Evolutionary conservation across 2,329 filamentous ascomycete genomes (phyloP).

Genomic region (Epichloe coenophiala): DNA sequence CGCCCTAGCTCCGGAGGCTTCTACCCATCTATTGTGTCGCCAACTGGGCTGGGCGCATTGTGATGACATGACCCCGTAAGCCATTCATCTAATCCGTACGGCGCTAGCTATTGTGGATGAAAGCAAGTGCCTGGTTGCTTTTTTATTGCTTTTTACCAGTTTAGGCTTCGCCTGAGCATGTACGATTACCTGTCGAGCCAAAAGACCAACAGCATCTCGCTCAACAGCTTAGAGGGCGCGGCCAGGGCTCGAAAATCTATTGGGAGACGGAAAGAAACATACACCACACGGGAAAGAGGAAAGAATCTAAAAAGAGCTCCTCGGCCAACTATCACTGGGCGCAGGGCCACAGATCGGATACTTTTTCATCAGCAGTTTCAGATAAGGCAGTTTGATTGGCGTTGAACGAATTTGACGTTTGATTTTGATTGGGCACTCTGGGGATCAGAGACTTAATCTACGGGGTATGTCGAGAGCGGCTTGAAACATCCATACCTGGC

Average conservation of each 20-base stretch:
- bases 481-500: constrained; percentile 1
- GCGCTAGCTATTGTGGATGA: background rate
- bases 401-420: background rate
- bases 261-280: background rate
- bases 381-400: background rate
- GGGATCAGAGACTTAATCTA: background rate
- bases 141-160: background rate
- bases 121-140: background rate
- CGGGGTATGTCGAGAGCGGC: background rate
- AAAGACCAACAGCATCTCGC: background rate
- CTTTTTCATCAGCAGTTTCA: background rate
- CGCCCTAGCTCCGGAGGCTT: constrained; percentile 38
- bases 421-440: background rate
- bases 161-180: background rate
- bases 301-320: background rate
- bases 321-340: background rate
- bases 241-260: background rate
- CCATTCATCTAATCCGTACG: background rate
- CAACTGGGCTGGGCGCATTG: constrained; percentile 25
- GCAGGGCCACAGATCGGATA: background rate
- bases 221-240: background rate
- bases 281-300: background rate
- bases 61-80: constrained; percentile 23
- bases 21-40: constrained; percentile 36
- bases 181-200: background rate